A percentile compares a stretch with the other conserved stretches of the same genome.
Conservation (phyloP, 2,329 filamentous ascomycete genomes). For the Harringtonia aguacate region DNA sequence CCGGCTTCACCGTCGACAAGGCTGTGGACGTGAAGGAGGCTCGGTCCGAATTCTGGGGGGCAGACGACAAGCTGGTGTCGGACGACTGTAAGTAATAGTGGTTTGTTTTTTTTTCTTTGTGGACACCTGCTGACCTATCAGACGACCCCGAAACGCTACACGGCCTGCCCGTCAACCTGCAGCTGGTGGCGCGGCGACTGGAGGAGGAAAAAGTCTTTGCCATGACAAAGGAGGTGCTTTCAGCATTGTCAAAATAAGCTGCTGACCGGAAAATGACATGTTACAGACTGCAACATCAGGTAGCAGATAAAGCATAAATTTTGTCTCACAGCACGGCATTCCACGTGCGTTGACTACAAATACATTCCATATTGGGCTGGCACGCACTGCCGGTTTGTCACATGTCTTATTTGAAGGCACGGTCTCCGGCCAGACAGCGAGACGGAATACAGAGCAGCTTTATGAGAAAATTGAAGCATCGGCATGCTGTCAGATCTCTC, state of each 20-base stretch:
- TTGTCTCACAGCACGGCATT: too few species aligned
- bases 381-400: too few species aligned
- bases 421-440: too few species aligned
- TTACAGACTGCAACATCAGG: too few species aligned
- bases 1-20: constrained; percentile 28
- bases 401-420: too few species aligned
- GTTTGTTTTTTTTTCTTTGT: background rate
- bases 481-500: too few species aligned
- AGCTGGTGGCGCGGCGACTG: constrained; percentile 28
- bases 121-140: background rate
- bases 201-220: constrained; percentile 30
- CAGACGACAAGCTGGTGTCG: constrained; percentile 25
- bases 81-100: constrained; percentile 31
- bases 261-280: too few species aligned
- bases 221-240: constrained; percentile 10
- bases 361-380: too few species aligned
- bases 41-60: constrained; percentile 22
- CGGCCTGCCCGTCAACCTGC: constrained; percentile 14
- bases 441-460: too few species aligned
- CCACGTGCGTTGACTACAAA: too few species aligned
- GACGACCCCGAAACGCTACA: constrained; percentile 10
- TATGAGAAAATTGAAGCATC: too few species aligned
- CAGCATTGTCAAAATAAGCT: background rate
- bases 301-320: too few species aligned
- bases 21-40: constrained; percentile 22